Percentiles rank a stretch among this genome's conserved stretches.
phyloP scores from a whole-genome alignment of 495 filamentous ascomycete genomes.

The Cenococcum geophilum region DNA sequence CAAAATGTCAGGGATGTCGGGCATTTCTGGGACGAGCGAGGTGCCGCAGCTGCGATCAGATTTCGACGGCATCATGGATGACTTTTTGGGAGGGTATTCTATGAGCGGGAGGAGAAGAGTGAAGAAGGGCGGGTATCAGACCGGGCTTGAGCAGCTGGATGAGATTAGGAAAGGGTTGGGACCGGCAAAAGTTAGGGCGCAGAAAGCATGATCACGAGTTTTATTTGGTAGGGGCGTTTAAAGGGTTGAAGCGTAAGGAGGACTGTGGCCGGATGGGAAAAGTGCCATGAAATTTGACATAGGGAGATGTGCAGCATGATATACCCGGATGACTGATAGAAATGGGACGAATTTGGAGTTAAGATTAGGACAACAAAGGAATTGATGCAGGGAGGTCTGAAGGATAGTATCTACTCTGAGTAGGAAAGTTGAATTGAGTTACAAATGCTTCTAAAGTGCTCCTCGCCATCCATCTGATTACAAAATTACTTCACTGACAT shows the following conservation, averaged over 20 bases:
- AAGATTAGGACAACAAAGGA: no score
- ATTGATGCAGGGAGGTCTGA: no score
- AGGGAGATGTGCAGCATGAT: no score
- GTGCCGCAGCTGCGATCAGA: constrained; percentile 53
- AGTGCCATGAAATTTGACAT: not conserved
- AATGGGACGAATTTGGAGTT: no score
- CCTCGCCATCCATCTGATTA: no score
- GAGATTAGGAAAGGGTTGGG: constrained; percentile 78
- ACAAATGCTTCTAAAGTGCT: no score
- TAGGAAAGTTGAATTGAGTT: no score
- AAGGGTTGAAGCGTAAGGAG: not conserved
- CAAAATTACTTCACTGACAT: no score
- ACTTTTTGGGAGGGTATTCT: constrained; percentile 76
- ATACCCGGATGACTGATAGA: no score
- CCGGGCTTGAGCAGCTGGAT: constrained; percentile 81
- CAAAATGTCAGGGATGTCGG: constrained; percentile 37
- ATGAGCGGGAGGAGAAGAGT: constrained; percentile 62
- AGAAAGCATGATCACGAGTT: constrained; percentile 12
- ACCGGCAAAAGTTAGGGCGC: constrained; percentile 52
- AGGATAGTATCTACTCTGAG: no score
- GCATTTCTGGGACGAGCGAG: constrained; percentile 38
- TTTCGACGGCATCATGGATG: constrained; percentile 87
- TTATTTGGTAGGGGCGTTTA: not conserved
- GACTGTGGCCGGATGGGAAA: not conserved
- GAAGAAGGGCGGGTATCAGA: constrained; percentile 75